Evolutionary conservation across 1,284 basidiomycete species (phyloP), one percentile per base, ranked within the genome.

Genomic region (Afroboletus lepidellus): DNA sequence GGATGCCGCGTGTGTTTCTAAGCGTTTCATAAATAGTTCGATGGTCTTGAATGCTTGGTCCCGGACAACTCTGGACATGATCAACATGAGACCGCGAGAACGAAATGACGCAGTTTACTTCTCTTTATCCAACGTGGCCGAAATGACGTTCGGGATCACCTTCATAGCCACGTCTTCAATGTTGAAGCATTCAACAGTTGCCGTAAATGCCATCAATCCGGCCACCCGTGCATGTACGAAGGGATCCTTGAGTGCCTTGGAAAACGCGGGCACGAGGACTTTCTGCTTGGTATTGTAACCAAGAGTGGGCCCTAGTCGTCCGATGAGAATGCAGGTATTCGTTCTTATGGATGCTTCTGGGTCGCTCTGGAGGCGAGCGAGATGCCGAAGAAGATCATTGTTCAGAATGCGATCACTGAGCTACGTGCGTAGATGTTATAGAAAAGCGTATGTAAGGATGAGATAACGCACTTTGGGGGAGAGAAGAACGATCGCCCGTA

Each of bases 301-400:
- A 2, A 99, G 76, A 3, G 83, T 82, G 0, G 93, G 93, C 0
- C 91, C 93, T 4, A 99, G 79, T 11, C 95, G 82, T 9, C 96
- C 96, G 39, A 99, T 85, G 5, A 99, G 82, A 59, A 99, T 97
- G 65, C 94, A 98, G 0, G 96, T 98, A 67, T 99, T 99, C 13
- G 96, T 99, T 38, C 97, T 84, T 63, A 99, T 98, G 1, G 94
- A 95, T 0, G 95, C 83, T 71, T 98, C 96, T 0, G 86, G 76
- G 66, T 99, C 96, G 18, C 82, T 84, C 74, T 99, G 97, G 72
- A 92, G 90, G 62, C 92, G 92, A 2, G 96, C 96, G 18, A 99
- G 83, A 57, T 92, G 82, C 4, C 95, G 88, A 2, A 99, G 81
- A 27, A 99, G 83, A 56, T 99, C 97, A 61, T 99, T 99, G 74